These are phyloP conservation scores for Aspergillus fructus DNA, from an alignment of 2,329 filamentous ascomycete genomes.

Conservation along the genomic window DNA sequence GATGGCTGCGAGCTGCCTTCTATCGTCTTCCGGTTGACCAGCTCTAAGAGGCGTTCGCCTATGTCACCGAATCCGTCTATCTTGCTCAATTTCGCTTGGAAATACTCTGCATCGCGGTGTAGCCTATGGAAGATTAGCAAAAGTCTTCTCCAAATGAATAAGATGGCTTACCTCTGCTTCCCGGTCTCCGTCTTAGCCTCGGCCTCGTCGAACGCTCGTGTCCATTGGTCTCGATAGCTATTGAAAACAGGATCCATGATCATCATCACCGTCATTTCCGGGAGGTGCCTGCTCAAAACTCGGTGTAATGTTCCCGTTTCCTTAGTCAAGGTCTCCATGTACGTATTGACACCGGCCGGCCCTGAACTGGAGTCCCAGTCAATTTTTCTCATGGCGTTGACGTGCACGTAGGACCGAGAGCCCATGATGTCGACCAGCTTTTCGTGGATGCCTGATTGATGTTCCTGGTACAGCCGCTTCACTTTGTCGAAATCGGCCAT, in stretches of 20 bases:
- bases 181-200: constrained; percentile 66
- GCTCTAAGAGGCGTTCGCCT: constrained; percentile 64
- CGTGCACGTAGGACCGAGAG: constrained; percentile 69
- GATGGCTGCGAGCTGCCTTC: constrained; percentile 14
- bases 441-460: constrained; percentile 86
- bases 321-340: constrained; percentile 84
- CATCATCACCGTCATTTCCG: constrained; percentile 71
- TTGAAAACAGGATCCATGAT: constrained; percentile 86
- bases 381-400: constrained; percentile 70
- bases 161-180: constrained; percentile 64
- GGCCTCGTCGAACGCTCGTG: constrained; percentile 66
- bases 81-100: constrained; percentile 69
- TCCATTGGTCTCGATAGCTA: constrained; percentile 78
- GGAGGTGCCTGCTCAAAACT: constrained; percentile 77
- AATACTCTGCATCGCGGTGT: constrained; percentile 71
- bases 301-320: constrained; percentile 83
- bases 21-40: constrained; percentile 40
- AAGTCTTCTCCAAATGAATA: too few relatives aligned
- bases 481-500: constrained; percentile 89
- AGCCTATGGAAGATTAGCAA: constrained; percentile 55
- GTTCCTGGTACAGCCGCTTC: constrained; percentile 78
- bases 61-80: constrained; percentile 76
- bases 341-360: constrained; percentile 57
- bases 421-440: constrained; percentile 94
- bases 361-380: constrained; percentile 65